A percentile compares a stretch with the other conserved stretches of the same genome.
phyloP scores from a whole-genome alignment of 768 basidiomycete species.

The Lentinula edodes region DNA sequence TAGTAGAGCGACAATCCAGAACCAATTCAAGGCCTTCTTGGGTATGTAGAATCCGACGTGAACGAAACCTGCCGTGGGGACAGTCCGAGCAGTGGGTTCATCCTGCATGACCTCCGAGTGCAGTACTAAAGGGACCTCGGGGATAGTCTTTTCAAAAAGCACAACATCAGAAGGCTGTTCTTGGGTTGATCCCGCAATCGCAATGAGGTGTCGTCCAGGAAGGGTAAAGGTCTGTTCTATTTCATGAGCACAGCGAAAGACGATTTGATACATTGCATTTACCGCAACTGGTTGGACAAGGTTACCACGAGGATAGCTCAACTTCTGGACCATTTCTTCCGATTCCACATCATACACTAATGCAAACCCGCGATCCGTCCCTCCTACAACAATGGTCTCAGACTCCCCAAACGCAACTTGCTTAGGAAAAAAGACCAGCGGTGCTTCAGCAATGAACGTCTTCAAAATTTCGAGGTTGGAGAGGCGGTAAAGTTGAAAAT shows the following conservation, averaged over 20 bases:
- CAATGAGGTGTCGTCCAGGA: not conserved
- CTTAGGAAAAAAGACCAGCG: not conserved
- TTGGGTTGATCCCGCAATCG: not conserved
- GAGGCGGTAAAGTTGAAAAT: slow-evolving; percentile 1
- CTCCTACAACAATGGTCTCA: not conserved
- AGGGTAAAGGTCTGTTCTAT: not conserved
- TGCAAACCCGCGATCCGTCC: not conserved
- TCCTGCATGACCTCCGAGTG: no score
- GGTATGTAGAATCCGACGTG: no score
- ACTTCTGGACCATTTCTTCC: not conserved
- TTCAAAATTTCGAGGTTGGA: not conserved
- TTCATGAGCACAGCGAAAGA: not conserved
- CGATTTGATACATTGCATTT: not conserved
- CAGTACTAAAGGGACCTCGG: no score
- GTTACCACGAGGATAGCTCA: not conserved
- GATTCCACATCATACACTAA: not conserved
- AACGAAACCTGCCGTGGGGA: no score
- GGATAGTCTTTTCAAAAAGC: not conserved
- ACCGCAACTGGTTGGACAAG: slow-evolving; percentile 5
- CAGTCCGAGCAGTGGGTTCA: no score
- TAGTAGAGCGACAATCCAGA: no score
- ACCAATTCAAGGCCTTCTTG: no score
- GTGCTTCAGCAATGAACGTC: not conserved
- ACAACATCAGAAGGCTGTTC: not conserved
- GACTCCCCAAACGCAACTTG: not conserved